Evolutionary conservation across 1,139 yeast species (phyloP).

Genomic region (Insectozyma bohioensis): DNA sequence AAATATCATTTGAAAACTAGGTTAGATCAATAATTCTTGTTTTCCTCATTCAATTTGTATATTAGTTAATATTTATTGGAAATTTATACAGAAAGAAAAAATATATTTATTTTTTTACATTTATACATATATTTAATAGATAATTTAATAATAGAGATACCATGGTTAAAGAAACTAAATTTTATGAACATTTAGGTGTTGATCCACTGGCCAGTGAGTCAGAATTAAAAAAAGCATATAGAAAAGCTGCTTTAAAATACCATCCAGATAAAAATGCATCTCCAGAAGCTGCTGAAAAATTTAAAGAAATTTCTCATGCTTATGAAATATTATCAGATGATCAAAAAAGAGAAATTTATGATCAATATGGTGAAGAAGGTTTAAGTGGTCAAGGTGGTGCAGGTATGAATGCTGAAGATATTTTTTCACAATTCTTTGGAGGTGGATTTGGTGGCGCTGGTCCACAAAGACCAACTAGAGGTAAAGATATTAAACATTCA

Average conservation of each 20-base stretch:
- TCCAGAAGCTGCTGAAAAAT: constrained; percentile 94
- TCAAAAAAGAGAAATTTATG: constrained; percentile 87
- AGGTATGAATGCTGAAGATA: constrained; percentile 83
- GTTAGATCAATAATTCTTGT: no score
- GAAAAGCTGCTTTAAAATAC: constrained; percentile 86
- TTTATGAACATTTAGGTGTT: constrained; percentile 84
- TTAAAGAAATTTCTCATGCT: constrained; percentile 88
- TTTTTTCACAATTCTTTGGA: constrained; percentile 92
- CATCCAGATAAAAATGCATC: constrained; percentile 86
- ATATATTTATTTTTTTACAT: no score
- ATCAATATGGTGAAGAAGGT: constrained; percentile 92
- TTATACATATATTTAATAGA: no score
- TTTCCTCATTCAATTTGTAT: no score
- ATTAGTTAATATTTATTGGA: no score
- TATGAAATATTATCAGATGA: constrained; percentile 85
- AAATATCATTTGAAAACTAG: no score
- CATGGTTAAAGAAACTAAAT: constrained; percentile 90
- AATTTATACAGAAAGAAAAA: no score
- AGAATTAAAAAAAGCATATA: constrained; percentile 92
- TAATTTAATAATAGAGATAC: no score
- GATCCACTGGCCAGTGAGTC: constrained; percentile 73
- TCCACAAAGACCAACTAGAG: constrained; percentile 84
- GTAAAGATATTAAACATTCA: constrained; percentile 89
- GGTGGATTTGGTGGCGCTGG: constrained; percentile 58
- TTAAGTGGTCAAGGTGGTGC: constrained; percentile 72